phyloP scores from a whole-genome alignment of 2,329 filamentous ascomycete species.

The Coniochaeta prunicola region DNA sequence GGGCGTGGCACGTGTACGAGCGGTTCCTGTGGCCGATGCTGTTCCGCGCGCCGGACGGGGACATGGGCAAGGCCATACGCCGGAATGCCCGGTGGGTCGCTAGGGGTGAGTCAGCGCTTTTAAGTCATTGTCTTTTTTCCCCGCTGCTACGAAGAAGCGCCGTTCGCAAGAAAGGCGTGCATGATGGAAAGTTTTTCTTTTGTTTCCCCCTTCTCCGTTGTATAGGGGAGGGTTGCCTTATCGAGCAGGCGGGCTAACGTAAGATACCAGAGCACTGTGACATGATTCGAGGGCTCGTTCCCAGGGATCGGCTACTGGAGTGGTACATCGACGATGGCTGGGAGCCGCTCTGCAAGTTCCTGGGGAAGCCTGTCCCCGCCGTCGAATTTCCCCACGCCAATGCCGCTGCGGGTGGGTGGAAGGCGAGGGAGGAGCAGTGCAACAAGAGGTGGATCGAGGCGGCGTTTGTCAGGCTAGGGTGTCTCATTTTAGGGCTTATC shows the following conservation, averaged over 20 bases:
- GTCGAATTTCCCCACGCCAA: slow-evolving; percentile 27
- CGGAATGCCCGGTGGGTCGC: slow-evolving; percentile 21
- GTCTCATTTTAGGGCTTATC: neutral
- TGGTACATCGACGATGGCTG: slow-evolving; percentile 30
- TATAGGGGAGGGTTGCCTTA: neutral
- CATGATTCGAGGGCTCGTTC: slow-evolving; percentile 26
- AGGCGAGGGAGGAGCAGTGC: slow-evolving; percentile 15
- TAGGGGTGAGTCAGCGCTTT: slow-evolving; percentile 11
- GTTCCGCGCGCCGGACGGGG: slow-evolving; percentile 20
- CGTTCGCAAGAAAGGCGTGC: no score
- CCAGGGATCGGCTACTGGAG: slow-evolving; percentile 25
- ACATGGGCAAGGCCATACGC: slow-evolving; percentile 16
- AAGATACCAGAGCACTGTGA: slow-evolving; percentile 18
- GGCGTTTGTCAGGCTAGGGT: slow-evolving; percentile 13
- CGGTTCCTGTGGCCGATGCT: slow-evolving; percentile 21
- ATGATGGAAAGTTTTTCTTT: neutral
- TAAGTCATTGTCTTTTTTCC: no score
- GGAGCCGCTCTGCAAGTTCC: slow-evolving; percentile 31
- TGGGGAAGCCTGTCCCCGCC: slow-evolving; percentile 25
- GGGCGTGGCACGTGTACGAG: slow-evolving; percentile 22
- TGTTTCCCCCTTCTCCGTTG: no score
- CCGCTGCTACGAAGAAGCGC: no score
- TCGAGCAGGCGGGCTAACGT: slow-evolving; percentile 1
- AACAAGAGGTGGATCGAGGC: slow-evolving; percentile 16
- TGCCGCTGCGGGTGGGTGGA: slow-evolving; percentile 14